phyloP scores from a whole-genome alignment of 1,139 yeast genomes.

The Scheffersomyces segobiensis region DNA sequence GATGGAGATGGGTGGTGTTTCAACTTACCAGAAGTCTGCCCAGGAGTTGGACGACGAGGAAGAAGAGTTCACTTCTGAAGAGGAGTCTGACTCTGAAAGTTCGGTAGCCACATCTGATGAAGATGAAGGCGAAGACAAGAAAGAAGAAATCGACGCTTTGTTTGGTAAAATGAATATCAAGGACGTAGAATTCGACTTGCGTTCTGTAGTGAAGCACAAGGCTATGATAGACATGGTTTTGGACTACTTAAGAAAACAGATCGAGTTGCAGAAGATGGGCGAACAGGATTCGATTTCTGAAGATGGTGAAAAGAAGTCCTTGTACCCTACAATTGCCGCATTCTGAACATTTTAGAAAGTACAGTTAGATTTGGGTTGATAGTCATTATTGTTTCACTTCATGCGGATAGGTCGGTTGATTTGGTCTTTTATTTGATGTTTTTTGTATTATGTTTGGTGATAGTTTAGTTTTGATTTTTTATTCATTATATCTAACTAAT shows the following conservation, averaged over 20 bases:
- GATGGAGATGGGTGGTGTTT: constrained; percentile 43
- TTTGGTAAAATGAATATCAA: constrained; percentile 21
- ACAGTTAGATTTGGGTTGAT: constrained; percentile 1
- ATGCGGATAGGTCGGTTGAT: constrained; percentile 1
- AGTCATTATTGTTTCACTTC: constrained; percentile 2
- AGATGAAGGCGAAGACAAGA: constrained; percentile 9
- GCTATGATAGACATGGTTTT: constrained; percentile 35
- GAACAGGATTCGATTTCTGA: constrained; percentile 7
- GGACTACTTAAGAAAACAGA: constrained; percentile 20
- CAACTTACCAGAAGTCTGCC: constrained; percentile 39
- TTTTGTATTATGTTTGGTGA: constrained; percentile 2
- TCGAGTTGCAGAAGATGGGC: constrained; percentile 15
- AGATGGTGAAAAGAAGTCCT: constrained; percentile 10
- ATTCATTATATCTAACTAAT: not conserved
- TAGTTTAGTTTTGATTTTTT: constrained; percentile 1
- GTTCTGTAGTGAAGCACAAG: constrained; percentile 38
- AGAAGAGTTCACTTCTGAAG: constrained; percentile 10
- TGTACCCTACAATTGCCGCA: constrained; percentile 47
- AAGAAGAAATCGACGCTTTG: constrained; percentile 18
- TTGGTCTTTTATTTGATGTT: constrained; percentile 2
- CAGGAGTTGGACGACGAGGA: constrained; percentile 18
- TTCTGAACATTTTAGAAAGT: constrained; percentile 21
- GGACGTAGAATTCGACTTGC: constrained; percentile 20
- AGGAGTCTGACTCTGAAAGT: constrained; percentile 5
- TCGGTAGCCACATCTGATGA: constrained; percentile 3